Evolutionary conservation across 108 stramenopile genomes (phyloP), one percentile per base, ranked within the genome.

Genomic region (Pseudonitzschia delicatissima): DNA sequence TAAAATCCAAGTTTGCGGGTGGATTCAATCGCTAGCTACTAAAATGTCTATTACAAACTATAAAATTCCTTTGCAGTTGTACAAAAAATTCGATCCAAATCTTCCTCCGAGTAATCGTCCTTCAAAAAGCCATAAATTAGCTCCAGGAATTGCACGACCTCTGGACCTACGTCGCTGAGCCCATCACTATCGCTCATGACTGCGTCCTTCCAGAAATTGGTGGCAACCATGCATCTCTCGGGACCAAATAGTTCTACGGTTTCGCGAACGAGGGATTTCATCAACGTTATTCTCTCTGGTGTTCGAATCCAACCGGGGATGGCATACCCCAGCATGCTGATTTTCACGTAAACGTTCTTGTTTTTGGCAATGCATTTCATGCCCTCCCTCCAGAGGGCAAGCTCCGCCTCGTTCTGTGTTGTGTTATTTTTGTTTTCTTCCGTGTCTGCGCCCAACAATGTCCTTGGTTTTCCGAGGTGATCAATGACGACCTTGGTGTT

Each of bases 1-100:
- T 92, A 55, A 85, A 84, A 44, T 79, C 58, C 42, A 92, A 92
- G 70, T 92, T 92, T 64, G 85, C 87, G 40, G 85, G 85, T 17
- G 78, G 87, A 29, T 81, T 77, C 51, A 64, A 57, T 45, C 39
- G 58, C 25, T 55, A 29, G 25, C 5, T 36, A 2, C 27, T n/a
- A 23, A 20, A 60, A 9, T n/a, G 20, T 36, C 4, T 8, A 60
- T 11, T 3, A 3, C 26, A 1, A 39, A 44, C 72, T 49, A 73
- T 89, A 89, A 48, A 89, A 89, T 25, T 77, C 63, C 31, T 69
- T 58, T 26, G 88, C 88, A 27, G 83, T 90, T 0, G 68, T 79
- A 33, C 71, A 57, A 67, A 90, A 87, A 1, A 90, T 65, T 4
- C 34, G 29, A 21, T 79, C 69, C 17, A 65, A 47, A n/a, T 90